A percentile compares a stretch with the other conserved stretches of the same genome.
These are phyloP conservation scores for Coemansia sp. DNA, from an alignment of 371 early-diverging fungal genomes.

Conservation along the genomic window DNA sequence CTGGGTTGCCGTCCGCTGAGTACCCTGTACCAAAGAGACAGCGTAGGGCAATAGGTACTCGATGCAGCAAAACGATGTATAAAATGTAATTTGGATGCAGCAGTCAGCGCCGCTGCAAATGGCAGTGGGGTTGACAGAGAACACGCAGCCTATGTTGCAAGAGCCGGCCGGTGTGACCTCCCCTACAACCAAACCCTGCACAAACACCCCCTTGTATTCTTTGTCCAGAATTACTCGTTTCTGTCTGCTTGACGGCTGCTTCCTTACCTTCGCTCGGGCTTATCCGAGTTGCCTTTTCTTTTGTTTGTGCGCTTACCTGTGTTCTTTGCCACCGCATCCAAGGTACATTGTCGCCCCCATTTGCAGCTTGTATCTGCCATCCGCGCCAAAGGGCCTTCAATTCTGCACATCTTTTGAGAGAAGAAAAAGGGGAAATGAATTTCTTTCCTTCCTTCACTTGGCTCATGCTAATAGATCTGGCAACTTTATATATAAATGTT, in stretches of 20 bases:
- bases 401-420: neutral
- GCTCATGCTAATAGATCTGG: conserved; percentile 1
- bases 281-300: neutral
- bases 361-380: conserved; percentile 2
- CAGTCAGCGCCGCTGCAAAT: no score
- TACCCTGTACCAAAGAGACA: no score
- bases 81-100: no score
- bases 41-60: no score
- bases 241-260: neutral
- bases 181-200: conserved; percentile 1
- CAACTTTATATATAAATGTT: conserved; percentile 5
- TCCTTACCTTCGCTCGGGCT: neutral
- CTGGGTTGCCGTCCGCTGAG: no score
- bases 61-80: no score
- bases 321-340: neutral
- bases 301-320: neutral
- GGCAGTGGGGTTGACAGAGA: neutral
- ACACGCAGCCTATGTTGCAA: neutral
- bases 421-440: neutral
- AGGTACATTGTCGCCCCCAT: conserved; percentile 3
- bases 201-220: neutral
- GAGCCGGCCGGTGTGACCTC: neutral
- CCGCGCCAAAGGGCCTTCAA: neutral
- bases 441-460: conserved; percentile 1
- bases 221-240: neutral